Conservation (phyloP, 139 green algal genomes). For the Eudorina sp. region DNA sequence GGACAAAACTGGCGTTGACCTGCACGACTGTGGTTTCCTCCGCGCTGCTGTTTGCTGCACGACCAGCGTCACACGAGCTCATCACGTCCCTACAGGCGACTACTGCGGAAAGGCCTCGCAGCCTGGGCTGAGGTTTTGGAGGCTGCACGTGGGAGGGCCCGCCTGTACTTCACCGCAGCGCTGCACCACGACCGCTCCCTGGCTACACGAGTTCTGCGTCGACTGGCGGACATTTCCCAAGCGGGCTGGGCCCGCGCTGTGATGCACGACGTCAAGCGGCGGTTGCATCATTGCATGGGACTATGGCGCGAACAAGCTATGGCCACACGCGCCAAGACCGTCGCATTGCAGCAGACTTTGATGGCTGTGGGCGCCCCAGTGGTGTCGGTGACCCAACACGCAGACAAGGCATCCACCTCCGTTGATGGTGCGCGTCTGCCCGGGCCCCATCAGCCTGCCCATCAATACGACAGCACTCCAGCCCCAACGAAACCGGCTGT, state of each 20-base stretch:
- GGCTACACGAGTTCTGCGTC: not conserved
- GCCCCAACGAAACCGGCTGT: not conserved
- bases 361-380: not conserved
- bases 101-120: not conserved
- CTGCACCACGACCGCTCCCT: not conserved
- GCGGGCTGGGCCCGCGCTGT: not conserved
- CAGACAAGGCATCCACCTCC: not conserved
- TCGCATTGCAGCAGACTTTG: not conserved
- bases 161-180: not conserved
- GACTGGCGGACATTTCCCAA: not conserved
- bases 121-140: not conserved
- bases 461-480: not conserved
- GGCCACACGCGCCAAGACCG: not conserved
- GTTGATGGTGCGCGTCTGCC: not conserved
- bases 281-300: not conserved
- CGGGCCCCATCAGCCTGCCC: not conserved
- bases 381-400: not conserved
- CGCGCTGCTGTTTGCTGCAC: no score
- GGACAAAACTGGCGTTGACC: no score
- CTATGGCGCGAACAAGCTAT: not conserved
- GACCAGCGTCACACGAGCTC: no score
- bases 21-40: no score
- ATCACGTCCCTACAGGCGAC: slow-evolving; percentile 7
- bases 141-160: not conserved
- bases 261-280: not conserved